Evolutionary conservation across 1,139 yeast genomes (phyloP), one percentile per base, ranked within the genome.

Genomic region (Geotrichum restrictum): DNA sequence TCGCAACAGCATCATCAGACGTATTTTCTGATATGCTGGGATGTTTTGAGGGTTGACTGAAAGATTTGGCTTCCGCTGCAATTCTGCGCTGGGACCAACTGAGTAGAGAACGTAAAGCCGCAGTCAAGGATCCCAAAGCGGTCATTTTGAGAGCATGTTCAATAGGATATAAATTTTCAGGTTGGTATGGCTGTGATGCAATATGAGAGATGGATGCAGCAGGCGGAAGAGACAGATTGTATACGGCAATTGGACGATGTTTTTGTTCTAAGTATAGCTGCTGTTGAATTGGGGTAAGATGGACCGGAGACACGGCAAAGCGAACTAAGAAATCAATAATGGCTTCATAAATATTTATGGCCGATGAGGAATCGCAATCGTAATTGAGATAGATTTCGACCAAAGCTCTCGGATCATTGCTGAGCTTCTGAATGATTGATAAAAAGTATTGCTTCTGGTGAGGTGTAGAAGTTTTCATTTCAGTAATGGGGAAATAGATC

Each of bases 341-440:
- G 51, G 80, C 77, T 69, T 94, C 98, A 68, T 93, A 88, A 49
- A 91, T 77, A 66, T 93, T 93, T 45, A 95, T 88, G 76, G 85
- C 79, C 4, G 80, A 74, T 18, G 85, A 77, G 13, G 69, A 63
- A 66, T 89, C 96, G 72, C 99, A 94, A 68, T 94, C 99, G 68
- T 93, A 94, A 68, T 94, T 94, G 63, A 94, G 77, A 65, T 93
- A 94, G 57, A 93, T 82, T 69, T 94, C 99, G 56, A 94, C 88
- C 56, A 94, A 75, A 37, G 95, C 85, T 59, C 95, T 77, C 34
- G 98, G 95, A 68, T 93, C 96, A 59, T 82, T 83, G 65, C 96
- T 86, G 43, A 93, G 71, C 59, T 95, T 77, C 62, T 87, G 86
- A 33, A 94, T 77, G 21, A 93, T 79, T 11, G 86, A 81, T 58